phyloP scores from a whole-genome alignment of 2,329 filamentous ascomycete genomes.

The Sordariomycetes sp. region DNA sequence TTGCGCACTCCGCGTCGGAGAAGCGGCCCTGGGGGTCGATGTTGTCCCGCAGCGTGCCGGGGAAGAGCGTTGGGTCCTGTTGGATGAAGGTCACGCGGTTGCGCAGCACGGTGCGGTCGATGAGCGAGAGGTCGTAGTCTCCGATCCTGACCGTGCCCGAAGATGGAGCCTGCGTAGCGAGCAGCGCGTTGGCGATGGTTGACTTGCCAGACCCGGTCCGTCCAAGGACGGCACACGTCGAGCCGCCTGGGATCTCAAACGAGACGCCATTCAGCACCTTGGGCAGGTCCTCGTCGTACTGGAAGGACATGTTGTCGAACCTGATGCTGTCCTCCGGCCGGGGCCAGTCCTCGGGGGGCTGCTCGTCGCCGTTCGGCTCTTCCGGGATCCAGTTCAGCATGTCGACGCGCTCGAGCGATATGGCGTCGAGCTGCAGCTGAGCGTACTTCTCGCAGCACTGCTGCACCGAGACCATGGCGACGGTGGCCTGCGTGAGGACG shows the following conservation, averaged over 20 bases:
- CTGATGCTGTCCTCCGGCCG: constrained; percentile 59
- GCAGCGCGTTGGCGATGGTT: constrained; percentile 54
- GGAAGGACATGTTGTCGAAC: constrained; percentile 70
- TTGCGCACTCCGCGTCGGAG: constrained; percentile 38
- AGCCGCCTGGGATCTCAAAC: constrained; percentile 60
- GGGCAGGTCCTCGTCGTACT: constrained; percentile 70
- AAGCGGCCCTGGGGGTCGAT: constrained; percentile 58
- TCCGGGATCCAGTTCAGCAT: constrained; percentile 73
- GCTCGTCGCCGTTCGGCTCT: constrained; percentile 57
- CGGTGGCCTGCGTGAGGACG: constrained; percentile 51
- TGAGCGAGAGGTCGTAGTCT: constrained; percentile 36
- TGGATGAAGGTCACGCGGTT: constrained; percentile 54
- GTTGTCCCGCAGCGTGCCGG: constrained; percentile 50
- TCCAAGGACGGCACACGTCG: constrained; percentile 61
- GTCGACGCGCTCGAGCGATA: constrained; percentile 78
- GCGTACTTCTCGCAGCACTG: constrained; percentile 72
- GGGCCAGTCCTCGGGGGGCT: constrained; percentile 71
- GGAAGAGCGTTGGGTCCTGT: constrained; percentile 54
- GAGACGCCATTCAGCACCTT: constrained; percentile 60
- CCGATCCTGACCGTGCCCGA: constrained; percentile 46
- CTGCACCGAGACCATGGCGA: constrained; percentile 25
- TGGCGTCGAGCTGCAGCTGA: constrained; percentile 83
- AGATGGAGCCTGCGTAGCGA: constrained; percentile 43
- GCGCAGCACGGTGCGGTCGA: constrained; percentile 47
- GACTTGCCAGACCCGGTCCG: constrained; percentile 84